These are phyloP conservation scores for Podospora appendiculata DNA, from an alignment of 495 filamentous ascomycete species.

Conservation along the genomic window DNA sequence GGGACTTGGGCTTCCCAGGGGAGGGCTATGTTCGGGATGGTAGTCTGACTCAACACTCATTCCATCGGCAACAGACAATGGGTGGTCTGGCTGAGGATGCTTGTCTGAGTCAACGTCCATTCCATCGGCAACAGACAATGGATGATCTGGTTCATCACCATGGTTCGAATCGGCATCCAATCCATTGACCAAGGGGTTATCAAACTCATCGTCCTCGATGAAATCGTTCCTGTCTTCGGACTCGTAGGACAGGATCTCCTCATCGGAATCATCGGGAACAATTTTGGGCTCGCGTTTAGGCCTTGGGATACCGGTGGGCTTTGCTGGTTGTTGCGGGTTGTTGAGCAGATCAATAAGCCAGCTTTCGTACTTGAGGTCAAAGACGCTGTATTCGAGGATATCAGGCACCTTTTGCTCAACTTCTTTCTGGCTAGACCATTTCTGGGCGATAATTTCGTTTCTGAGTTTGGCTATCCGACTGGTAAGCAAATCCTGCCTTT, in stretches of 20 bases:
- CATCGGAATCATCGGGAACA: constrained; percentile 20
- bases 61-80: neutral
- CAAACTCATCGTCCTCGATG: constrained; percentile 21
- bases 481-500: constrained; percentile 21
- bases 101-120: neutral
- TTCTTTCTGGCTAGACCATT: constrained; percentile 40
- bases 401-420: constrained; percentile 44
- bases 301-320: constrained; percentile 22
- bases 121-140: neutral
- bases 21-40: neutral
- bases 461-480: constrained; percentile 37
- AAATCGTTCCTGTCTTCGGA: constrained; percentile 42
- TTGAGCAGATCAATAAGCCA: constrained; percentile 51
- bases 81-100: neutral
- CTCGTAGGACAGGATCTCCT: constrained; percentile 37
- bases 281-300: constrained; percentile 9
- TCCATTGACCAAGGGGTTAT: neutral
- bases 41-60: neutral
- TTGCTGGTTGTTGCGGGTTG: constrained; percentile 42
- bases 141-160: neutral
- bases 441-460: constrained; percentile 42
- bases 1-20: neutral
- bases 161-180: constrained; percentile 9
- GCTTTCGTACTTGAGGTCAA: constrained; percentile 41
- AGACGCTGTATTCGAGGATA: constrained; percentile 53